Evolutionary conservation across 305 asterid species (phyloP), one percentile per base, ranked within the genome.

Genomic region (Solanum aculeatissimum): DNA sequence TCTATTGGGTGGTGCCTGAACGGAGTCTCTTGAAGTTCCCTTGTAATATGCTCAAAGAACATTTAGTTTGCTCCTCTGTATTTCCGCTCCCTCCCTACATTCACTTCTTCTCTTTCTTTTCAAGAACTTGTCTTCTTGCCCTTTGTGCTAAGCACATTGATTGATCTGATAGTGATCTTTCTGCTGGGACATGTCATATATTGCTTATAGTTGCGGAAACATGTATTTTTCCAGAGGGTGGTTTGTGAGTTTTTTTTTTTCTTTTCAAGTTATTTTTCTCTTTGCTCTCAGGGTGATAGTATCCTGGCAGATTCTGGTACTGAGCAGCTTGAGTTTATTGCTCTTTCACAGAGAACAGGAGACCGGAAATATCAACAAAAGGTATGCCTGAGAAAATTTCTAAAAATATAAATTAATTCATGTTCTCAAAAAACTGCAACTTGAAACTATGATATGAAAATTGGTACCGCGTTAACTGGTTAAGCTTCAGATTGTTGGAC

Each of bases 261-360:
- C n/a, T n/a, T 68, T 51, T 38, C 14, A 68, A 77, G 29, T 51
- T 49, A 16, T 18, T 32, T 21, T 43, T 58, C 43, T 83, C 71
- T 83, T 68, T 69, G 57, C 43, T 79, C 86, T 84, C 88, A 95
- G 98, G 99, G 99, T 88, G 93, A 93, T 87, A 97, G 99, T 89
- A 92, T 97, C 88, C 91, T 97, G 89, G 99, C 99, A 78, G 98
- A 95, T 92, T 94, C 98, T 84, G 98, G 95, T 86, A 95, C 99
- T 23, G 98, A 97, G 92, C 98, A 95, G 91, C 91, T 97, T 89
- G 99, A 95, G 87, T 97, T 97, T 90, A 97, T 97, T 90, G 99
- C 99, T 87, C 98, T 97, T 89, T 97, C 99, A 81, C 95, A 95
- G 83, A 93, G 99, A 92, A 95, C 98, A 38, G 96, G 97, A 83